Conservation (phyloP, 2,329 filamentous ascomycete genomes). For the Trichoderma gracile region DNA sequence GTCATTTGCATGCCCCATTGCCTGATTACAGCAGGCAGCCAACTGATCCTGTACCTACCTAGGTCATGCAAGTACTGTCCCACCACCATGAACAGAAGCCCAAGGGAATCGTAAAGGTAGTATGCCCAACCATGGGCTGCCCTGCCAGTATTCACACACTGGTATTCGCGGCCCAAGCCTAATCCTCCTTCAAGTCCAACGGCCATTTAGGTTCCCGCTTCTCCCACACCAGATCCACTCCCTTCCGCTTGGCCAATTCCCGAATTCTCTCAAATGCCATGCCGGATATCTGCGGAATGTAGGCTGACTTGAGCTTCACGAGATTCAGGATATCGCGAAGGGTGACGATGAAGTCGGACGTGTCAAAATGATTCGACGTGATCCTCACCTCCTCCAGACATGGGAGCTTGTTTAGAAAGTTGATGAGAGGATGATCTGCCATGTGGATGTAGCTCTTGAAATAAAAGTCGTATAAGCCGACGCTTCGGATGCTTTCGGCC, state of each 20-base stretch:
- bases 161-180: not conserved
- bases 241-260: conserved; percentile 29
- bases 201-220: conserved; percentile 39
- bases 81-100: too few species aligned
- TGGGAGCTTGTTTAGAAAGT: conserved; percentile 42
- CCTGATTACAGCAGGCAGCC: too few species aligned
- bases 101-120: too few species aligned
- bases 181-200: conserved; percentile 26
- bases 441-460: conserved; percentile 37
- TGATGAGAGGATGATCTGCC: conserved; percentile 37
- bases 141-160: too few species aligned
- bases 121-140: too few species aligned
- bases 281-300: conserved; percentile 38
- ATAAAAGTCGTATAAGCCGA: conserved; percentile 41
- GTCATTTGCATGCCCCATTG: too few species aligned
- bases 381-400: conserved; percentile 42
- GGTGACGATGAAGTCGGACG: conserved; percentile 35
- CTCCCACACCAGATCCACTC: conserved; percentile 37
- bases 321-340: conserved; percentile 37
- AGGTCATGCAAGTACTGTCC: too few species aligned
- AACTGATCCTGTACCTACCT: too few species aligned
- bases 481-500: conserved; percentile 36
- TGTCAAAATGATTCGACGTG: conserved; percentile 36
- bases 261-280: conserved; percentile 36
- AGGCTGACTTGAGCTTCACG: conserved; percentile 38